Conservation (phyloP, 2,329 filamentous ascomycete genomes). For the Dactylonectria estremocensis region DNA sequence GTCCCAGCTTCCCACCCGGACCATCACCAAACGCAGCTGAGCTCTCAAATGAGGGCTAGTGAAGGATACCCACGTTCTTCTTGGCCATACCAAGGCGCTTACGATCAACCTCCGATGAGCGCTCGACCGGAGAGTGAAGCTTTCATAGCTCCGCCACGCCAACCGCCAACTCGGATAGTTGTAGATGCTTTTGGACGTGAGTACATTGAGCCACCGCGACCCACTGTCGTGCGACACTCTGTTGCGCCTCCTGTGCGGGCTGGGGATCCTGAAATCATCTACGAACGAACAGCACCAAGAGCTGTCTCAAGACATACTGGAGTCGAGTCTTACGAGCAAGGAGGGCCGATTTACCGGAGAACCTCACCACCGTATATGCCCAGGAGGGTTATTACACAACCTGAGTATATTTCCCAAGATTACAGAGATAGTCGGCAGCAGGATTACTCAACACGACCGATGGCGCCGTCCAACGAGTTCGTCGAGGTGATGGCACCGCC, state of each 20-base stretch:
- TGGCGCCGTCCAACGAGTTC: constrained; percentile 61
- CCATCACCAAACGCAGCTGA: constrained; percentile 25
- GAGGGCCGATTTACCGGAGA: constrained; percentile 64
- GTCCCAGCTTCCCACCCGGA: constrained; percentile 53
- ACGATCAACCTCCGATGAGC: constrained; percentile 62
- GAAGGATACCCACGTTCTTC: constrained; percentile 59
- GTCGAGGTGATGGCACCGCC: constrained; percentile 62
- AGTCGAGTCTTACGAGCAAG: constrained; percentile 65
- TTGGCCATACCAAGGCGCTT: constrained; percentile 61
- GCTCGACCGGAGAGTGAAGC: constrained; percentile 65
- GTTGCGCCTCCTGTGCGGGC: constrained; percentile 63
- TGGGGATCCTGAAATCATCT: constrained; percentile 71
- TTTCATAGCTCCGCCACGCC: constrained; percentile 66
- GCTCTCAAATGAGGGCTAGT: constrained; percentile 60
- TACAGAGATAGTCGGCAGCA: constrained; percentile 70
- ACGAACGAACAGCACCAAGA: constrained; percentile 74
- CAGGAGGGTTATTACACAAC: constrained; percentile 73
- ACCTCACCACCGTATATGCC: constrained; percentile 67
- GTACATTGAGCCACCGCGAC: constrained; percentile 73
- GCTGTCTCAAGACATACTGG: constrained; percentile 66
- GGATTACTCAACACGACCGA: constrained; percentile 70
- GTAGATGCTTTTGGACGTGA: constrained; percentile 88
- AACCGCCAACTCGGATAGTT: constrained; percentile 77
- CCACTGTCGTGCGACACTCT: constrained; percentile 64
- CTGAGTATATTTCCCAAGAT: constrained; percentile 68